These are phyloP conservation scores for Xerocomellus chrysenteron DNA, from an alignment of 768 basidiomycete species.

Conservation along the genomic window DNA sequence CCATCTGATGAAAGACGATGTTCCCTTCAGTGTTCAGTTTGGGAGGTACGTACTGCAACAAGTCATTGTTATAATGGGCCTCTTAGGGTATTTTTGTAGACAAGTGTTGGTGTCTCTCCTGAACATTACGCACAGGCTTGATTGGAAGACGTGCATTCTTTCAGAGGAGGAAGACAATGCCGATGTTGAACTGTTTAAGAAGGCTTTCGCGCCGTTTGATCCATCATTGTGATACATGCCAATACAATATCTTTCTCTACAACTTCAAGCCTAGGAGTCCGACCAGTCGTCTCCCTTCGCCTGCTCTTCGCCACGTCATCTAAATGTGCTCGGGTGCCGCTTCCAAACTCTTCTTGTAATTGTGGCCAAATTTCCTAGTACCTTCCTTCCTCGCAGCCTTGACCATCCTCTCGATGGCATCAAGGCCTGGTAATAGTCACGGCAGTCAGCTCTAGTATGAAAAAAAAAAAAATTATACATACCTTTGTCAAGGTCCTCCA, in stretches of 20 bases:
- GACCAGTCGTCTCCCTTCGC: background rate
- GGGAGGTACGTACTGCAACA: constrained; percentile 60
- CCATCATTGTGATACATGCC: constrained; percentile 36
- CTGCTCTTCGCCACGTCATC: background rate
- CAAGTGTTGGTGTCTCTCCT: constrained; percentile 79
- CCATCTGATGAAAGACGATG: constrained; percentile 75
- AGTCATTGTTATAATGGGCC: background rate
- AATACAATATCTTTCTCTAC: constrained; percentile 1
- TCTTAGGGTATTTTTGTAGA: constrained; percentile 42
- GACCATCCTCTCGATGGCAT: constrained; percentile 81
- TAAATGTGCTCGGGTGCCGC: constrained; percentile 27
- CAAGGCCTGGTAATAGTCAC: constrained; percentile 51
- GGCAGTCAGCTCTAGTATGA: background rate
- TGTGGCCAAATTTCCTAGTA: constrained; percentile 63
- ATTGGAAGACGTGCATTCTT: constrained; percentile 89
- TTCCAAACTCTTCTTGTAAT: constrained; percentile 61
- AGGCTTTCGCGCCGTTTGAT: constrained; percentile 75
- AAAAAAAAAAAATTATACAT: constrained; percentile 8
- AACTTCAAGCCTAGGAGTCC: background rate
- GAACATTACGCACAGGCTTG: constrained; percentile 71
- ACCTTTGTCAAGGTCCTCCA: constrained; percentile 80
- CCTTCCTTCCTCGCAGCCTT: constrained; percentile 65
- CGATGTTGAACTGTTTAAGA: constrained; percentile 83
- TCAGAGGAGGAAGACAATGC: constrained; percentile 82
- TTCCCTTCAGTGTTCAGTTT: constrained; percentile 89